Evolutionary conservation across 495 filamentous ascomycete genomes (phyloP), one percentile per base, ranked within the genome.

Genomic region (Bryoglossum gracile): DNA sequence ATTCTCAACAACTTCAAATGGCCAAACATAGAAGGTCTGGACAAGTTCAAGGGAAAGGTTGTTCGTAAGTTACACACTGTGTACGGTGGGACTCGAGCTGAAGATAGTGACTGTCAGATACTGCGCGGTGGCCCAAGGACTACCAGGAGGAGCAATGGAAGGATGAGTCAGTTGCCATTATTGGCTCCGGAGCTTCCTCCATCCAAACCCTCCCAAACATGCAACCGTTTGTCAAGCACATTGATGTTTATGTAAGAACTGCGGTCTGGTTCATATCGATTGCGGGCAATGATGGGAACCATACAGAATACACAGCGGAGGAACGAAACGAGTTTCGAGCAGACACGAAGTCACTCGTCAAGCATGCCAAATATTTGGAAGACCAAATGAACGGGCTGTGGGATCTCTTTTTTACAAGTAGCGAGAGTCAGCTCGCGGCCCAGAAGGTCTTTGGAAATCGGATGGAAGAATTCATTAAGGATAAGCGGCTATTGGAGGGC

Each of bases 231-330:
- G 77, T 80, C 16, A 57, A 65, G 14, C 67, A 71, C 17, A 65
- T 75, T 24, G 78, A 83, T 53, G 74, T 82, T 61, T 86, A 83
- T 44, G 78, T 75, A 8, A 73, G 83, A 11, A 80, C 76, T 46
- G 70, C 68, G 18, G 81, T 81, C 1, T 87, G 83, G 83, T 77
- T 87, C 18, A 74, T 79, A 2, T 70, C 77, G 18, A 66, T 51
- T 38, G 51, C 51, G 3, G 51, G 44, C 2, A 47, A 47, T 18
- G 23, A 48, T 17, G 51, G 51, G 43, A 13, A 19, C 16, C 62
- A 62, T 49, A 46, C 64, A n/a, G 47, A 54, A 19, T 65, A 67
- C 50, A 55, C 55, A 9, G 50, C 62, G 18, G 56, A 69, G 36
- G 48, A 68, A 38, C 53, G 54, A 8, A 50, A 62, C 8, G 42